A percentile compares a stretch with the other conserved stretches of the same genome.
phyloP scores from a whole-genome alignment of 2,329 filamentous ascomycete genomes.

The Xylaria sp. region DNA sequence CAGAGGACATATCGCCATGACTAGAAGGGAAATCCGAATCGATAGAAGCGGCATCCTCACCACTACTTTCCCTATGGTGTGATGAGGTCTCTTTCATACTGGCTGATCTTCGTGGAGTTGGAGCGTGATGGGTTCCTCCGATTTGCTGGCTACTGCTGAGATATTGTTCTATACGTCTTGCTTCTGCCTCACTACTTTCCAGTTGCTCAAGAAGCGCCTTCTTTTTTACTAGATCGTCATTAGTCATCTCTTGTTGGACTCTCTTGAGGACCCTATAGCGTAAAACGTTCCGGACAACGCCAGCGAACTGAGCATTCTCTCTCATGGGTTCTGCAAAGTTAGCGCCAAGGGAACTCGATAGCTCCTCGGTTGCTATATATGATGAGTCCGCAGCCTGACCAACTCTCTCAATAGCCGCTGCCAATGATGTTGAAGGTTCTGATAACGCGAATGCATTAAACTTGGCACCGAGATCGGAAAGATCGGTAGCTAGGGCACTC shows the following conservation, averaged over 20 bases:
- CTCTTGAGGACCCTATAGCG: constrained; percentile 92
- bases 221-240: constrained; percentile 92
- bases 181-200: constrained; percentile 93
- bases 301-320: constrained; percentile 96
- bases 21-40: constrained; percentile 96
- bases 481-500: constrained; percentile 83
- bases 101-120: constrained; percentile 74
- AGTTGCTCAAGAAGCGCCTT: constrained; percentile 82
- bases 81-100: constrained; percentile 63
- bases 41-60: constrained; percentile 86
- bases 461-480: constrained; percentile 92
- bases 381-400: constrained; percentile 96
- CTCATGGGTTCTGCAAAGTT: constrained; percentile 98
- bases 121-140: constrained; percentile 48
- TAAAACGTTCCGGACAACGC: constrained; percentile 88
- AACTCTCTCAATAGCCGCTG: constrained; percentile 91
- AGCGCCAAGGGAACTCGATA: constrained; percentile 87
- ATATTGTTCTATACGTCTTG: constrained; percentile 92
- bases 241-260: constrained; percentile 97
- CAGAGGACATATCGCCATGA: constrained; percentile 76
- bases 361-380: constrained; percentile 93
- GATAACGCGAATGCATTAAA: constrained; percentile 98
- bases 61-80: constrained; percentile 65
- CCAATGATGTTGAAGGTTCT: constrained; percentile 87
- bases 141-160: constrained; percentile 77